Percentiles rank a stretch among this genome's conserved stretches.
Evolutionary conservation across 1,284 basidiomycete species (phyloP).

Genomic region (Apiotrichum akiyoshidainum): DNA sequence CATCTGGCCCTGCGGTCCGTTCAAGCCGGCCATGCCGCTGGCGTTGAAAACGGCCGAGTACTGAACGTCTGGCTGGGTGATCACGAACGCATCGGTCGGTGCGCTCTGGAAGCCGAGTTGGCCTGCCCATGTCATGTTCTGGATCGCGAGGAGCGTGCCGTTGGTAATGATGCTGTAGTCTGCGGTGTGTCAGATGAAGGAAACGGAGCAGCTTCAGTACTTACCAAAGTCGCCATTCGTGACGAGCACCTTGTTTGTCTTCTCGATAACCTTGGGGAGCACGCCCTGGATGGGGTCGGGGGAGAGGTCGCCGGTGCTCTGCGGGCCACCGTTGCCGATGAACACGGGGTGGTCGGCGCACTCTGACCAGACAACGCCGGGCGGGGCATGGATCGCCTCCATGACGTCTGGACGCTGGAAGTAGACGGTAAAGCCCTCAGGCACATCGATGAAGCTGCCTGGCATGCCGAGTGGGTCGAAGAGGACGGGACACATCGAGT

Average conservation of each 20-base stretch:
- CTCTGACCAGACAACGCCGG: slow-evolving; percentile 61
- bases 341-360: slow-evolving; percentile 64
- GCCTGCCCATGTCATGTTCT: slow-evolving; percentile 43
- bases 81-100: slow-evolving; percentile 16
- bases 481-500: slow-evolving; percentile 56
- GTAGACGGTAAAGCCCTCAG: slow-evolving; percentile 50
- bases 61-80: slow-evolving; percentile 7
- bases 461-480: slow-evolving; percentile 77
- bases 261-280: slow-evolving; percentile 53
- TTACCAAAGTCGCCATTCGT: slow-evolving; percentile 57
- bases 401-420: slow-evolving; percentile 70
- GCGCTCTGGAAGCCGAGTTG: slow-evolving; percentile 24
- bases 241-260: slow-evolving; percentile 65
- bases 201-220: not conserved
- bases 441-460: slow-evolving; percentile 46
- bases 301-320: slow-evolving; percentile 55
- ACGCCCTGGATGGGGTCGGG: slow-evolving; percentile 54
- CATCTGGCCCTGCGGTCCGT: slow-evolving; percentile 22
- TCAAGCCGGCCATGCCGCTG: not conserved
- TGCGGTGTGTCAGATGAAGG: not conserved
- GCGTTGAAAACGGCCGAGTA: not conserved
- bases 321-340: slow-evolving; percentile 40
- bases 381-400: slow-evolving; percentile 66
- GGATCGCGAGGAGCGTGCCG: slow-evolving; percentile 33
- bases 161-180: slow-evolving; percentile 8